phyloP scores from a whole-genome alignment of 2,329 filamentous ascomycete genomes.

The Nigrograna mackinnonii region DNA sequence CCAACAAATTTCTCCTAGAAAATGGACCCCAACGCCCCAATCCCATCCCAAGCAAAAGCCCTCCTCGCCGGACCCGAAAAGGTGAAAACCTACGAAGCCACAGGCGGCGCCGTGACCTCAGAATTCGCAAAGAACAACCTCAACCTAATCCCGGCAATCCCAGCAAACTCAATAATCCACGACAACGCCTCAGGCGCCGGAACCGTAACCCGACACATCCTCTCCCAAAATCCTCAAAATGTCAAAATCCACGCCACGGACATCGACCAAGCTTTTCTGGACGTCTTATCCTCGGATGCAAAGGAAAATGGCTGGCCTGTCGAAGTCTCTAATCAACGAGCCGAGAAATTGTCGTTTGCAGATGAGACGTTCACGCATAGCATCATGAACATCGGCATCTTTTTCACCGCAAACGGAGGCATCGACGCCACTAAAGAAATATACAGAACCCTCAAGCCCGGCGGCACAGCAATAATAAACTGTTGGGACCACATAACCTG shows the following conservation, averaged over 20 bases:
- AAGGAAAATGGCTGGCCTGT: conserved; percentile 25
- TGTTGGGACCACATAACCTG: conserved; percentile 34
- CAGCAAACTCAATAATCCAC: conserved; percentile 29
- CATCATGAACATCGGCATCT: conserved; percentile 45
- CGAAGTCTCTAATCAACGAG: conserved; percentile 18
- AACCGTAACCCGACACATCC: conserved; percentile 27
- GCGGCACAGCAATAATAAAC: conserved; percentile 43
- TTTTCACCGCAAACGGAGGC: conserved; percentile 36
- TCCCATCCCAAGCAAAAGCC: conserved; percentile 25
- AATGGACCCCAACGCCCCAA: conserved; percentile 16
- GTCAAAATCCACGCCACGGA: conserved; percentile 35
- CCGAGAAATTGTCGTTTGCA: conserved; percentile 19
- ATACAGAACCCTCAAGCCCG: conserved; percentile 41
- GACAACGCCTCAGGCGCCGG: conserved; percentile 40
- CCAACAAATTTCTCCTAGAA: too few relatives aligned
- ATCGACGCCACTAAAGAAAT: conserved; percentile 41
- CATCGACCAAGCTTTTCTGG: conserved; percentile 30
- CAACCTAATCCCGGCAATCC: conserved; percentile 26
- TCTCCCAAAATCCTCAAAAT: conserved; percentile 12
- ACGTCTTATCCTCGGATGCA: conserved; percentile 13
- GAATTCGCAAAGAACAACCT: conserved; percentile 31
- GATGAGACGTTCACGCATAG: conserved; percentile 42
- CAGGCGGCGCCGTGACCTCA: conserved; percentile 28
- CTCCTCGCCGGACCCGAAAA: conserved; percentile 25
- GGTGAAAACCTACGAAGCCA: conserved; percentile 30